Evolutionary conservation across 176 grass and related monocot species (phyloP), one percentile per base, ranked within the genome.

Genomic region (Hsuehochloa calcarea): DNA sequence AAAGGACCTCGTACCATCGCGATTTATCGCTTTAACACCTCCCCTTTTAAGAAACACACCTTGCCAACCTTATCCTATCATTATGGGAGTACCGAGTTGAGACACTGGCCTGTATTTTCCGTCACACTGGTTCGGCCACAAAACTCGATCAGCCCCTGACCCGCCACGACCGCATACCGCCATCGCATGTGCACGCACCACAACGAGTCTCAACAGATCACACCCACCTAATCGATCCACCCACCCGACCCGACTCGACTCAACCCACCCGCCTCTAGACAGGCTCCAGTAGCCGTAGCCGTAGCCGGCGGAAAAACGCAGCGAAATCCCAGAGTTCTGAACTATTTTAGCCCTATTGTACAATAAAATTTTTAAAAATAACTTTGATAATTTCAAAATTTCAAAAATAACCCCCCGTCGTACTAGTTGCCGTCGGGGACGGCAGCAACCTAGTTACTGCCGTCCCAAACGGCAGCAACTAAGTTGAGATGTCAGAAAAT

Each of bases 101-200:
- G 84, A 86, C 76, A 37, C 22, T 15, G 76, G 55, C 85, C 75
- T 6, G 19, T 23, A 47, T 29, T 46, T 46, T 29, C 69, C 44
- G 6, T 72, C 70, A 49, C 23, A 15, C 26, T 47, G 70, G 43
- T 9, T 69, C 54, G 12, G 5, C 61, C 62, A 31, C 71, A 17
- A 3, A 17, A 3, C 1, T n/a, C 4, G 29, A 19, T 14, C 50
- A 10, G n/a, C n/a, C 56, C 19, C 56, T 59, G 56, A 23, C 22
- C 25, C 9, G 58, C 8, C 27, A 5, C 50, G 4, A 23, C 50
- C 70, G 27, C 41, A 25, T 31, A 27, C 14, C 80, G 15, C 39
- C 52, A 2, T 27, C 61, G 34, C 87, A 66, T 80, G 75, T 67
- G 87, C 75, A 31, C 65, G 72, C 49, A 62, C 78, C 86, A 47